Evolutionary conservation across 2,329 filamentous ascomycete species (phyloP), one percentile per base, ranked within the genome.

Genomic region (Pseudodiploospora longispora): DNA sequence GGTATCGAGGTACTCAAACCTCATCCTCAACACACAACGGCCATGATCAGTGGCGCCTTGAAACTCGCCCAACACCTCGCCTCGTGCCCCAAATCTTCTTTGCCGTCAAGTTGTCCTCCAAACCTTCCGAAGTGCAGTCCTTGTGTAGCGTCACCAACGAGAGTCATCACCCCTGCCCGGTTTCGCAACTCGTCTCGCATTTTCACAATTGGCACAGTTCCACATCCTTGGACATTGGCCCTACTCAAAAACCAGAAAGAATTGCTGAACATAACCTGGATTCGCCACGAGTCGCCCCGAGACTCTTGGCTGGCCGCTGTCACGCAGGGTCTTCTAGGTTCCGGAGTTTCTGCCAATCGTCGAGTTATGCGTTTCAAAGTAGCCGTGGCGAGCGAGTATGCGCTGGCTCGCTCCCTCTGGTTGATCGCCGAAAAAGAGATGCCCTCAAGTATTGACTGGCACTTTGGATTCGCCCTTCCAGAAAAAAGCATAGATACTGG

Each of bases 1-100:
- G 91, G 93, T 30, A 83, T 97, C 46, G 78, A 82, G 5, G 80
- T 96, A 3, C 70, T 95, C 36, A 90, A 94, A 60, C 89, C 91
- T 0, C 73, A 85, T 19, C 78, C 86, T 1, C 70, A 84, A 41
- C 81, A 89, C 59, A 91, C 85, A 34, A 85, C 84, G 1, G 74
- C 80, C 10, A 72, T 95, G 54, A 74, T 89, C 40, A 72, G 78
- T 44, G 80, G 83, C 32, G 85, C 85, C 3, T 67, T 83, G 43
- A 75, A 83, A 36, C 75, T 97, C 29, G 91, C 87, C 4, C 72
- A 78, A 30, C 82, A 85, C 44, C 78, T 98, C 5, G 78, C 82
- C 1, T 73, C 82, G 54, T 98, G 93, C 59, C 78, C 87, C 1
- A 69, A 78, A 10, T 82, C 80, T 1, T 86, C 89, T 1, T 69